These are phyloP conservation scores for Pisolithus albus DNA, from an alignment of 768 basidiomycete species.

Conservation along the genomic window DNA sequence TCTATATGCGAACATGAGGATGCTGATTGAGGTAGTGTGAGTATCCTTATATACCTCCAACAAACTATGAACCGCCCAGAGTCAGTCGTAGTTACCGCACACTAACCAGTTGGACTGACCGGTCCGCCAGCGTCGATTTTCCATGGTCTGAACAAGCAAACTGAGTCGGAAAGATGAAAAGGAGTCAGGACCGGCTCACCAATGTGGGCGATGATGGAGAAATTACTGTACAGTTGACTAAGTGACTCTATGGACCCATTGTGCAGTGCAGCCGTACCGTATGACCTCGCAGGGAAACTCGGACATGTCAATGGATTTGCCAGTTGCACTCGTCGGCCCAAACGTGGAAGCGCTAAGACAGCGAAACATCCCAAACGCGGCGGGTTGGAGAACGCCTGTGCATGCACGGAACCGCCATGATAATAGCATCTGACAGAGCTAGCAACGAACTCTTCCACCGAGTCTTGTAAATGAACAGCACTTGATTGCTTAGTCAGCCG, in stretches of 20 bases:
- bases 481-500: slow-evolving; percentile 29
- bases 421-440: slow-evolving; percentile 18
- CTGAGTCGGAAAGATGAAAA: slow-evolving; percentile 3
- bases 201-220: slow-evolving; percentile 96
- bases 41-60: slow-evolving; percentile 49
- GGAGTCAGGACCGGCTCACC: slow-evolving; percentile 35
- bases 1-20: slow-evolving; percentile 35
- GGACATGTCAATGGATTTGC: slow-evolving; percentile 43
- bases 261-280: slow-evolving; percentile 37
- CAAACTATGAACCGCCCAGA: slow-evolving; percentile 38
- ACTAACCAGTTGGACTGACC: slow-evolving; percentile 36
- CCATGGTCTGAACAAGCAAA: slow-evolving; percentile 68
- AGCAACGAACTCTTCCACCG: not conserved
- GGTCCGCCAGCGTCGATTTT: slow-evolving; percentile 89
- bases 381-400: slow-evolving; percentile 7
- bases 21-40: not conserved
- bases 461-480: not conserved
- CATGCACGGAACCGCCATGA: slow-evolving; percentile 26
- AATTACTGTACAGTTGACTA: slow-evolving; percentile 49
- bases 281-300: slow-evolving; percentile 63
- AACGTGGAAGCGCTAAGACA: slow-evolving; percentile 28
- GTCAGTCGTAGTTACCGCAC: not conserved
- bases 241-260: not conserved
- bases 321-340: slow-evolving; percentile 18
- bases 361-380: slow-evolving; percentile 3